Evolutionary conservation across 495 filamentous ascomycete genomes (phyloP).

Genomic region (Penicillium ucsense): DNA sequence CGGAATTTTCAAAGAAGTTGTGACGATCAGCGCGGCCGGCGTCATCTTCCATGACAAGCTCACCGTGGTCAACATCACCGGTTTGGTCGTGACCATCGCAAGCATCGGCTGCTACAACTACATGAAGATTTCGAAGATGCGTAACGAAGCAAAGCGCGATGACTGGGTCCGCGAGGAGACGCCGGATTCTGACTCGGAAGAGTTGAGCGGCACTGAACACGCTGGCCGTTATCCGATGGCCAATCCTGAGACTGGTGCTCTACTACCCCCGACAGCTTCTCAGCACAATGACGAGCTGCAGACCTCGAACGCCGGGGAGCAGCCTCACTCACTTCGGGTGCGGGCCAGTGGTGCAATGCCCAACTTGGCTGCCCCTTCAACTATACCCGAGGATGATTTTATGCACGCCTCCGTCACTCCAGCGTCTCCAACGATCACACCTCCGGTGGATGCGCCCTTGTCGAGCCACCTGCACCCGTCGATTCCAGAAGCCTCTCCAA

Average conservation of each 20-base stretch:
- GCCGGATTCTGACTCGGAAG: slow-evolving; percentile 24
- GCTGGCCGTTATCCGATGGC: slow-evolving; percentile 21
- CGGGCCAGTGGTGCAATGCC: slow-evolving; percentile 27
- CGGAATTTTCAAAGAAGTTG: slow-evolving; percentile 98
- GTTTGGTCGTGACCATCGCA: slow-evolving; percentile 75
- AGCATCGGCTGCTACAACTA: slow-evolving; percentile 90
- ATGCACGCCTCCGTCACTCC: slow-evolving; percentile 22
- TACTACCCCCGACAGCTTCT: slow-evolving; percentile 9
- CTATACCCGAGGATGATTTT: slow-evolving; percentile 23
- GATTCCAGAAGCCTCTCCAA: slow-evolving; percentile 13
- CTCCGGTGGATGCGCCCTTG: slow-evolving; percentile 20
- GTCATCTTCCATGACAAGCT: slow-evolving; percentile 83
- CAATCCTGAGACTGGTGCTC: slow-evolving; percentile 16
- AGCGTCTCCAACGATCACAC: slow-evolving; percentile 24
- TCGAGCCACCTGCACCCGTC: slow-evolving; percentile 4
- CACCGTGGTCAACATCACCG: slow-evolving; percentile 80
- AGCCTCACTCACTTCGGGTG: slow-evolving; percentile 29
- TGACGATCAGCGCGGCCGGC: slow-evolving; percentile 86
- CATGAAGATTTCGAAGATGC: slow-evolving; percentile 88
- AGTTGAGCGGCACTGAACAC: slow-evolving; percentile 13
- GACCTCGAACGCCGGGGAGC: slow-evolving; percentile 16
- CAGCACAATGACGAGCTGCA: slow-evolving; percentile 22
- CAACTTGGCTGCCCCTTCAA: slow-evolving; percentile 25
- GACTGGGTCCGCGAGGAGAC: slow-evolving; percentile 22
- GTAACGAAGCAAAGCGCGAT: slow-evolving; percentile 45